Conservation (phyloP, 306 rosid species). For the Fragaria vesca region DNA sequence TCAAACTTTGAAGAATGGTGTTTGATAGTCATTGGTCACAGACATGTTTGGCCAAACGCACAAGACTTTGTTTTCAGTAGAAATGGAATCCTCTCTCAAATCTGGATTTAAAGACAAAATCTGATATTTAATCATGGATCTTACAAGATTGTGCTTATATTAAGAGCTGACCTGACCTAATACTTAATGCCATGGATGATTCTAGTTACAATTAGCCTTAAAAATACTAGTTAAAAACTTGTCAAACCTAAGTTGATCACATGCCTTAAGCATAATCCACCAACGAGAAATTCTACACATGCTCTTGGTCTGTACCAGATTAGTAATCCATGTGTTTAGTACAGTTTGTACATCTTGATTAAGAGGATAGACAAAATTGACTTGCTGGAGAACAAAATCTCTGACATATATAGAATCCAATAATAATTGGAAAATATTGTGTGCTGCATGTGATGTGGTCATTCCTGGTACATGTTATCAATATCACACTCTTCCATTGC, state of each 20-base stretch:
- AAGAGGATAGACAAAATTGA: slow-evolving; percentile 2
- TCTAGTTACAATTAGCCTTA: not conserved
- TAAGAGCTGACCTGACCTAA: not conserved
- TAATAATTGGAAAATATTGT: not conserved
- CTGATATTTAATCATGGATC: not conserved
- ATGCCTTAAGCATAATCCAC: not conserved
- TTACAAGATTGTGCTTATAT: not conserved
- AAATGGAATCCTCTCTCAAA: not conserved
- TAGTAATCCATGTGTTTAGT: not conserved
- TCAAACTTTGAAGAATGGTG: not conserved
- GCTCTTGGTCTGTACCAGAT: not conserved
- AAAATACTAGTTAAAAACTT: not conserved
- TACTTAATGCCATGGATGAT: not conserved
- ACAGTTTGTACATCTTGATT: not conserved
- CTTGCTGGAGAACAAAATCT: not conserved
- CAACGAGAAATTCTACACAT: not conserved
- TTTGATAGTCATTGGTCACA: not conserved
- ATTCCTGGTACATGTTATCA: not conserved
- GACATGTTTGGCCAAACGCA: not conserved
- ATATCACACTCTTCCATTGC: not conserved
- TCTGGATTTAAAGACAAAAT: not conserved
- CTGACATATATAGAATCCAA: not conserved
- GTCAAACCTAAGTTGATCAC: not conserved
- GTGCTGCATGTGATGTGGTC: not conserved
- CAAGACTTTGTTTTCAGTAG: not conserved